These are phyloP conservation scores for Debaryomyces coudertii DNA, from an alignment of 1,139 yeast species.

Conservation along the genomic window DNA sequence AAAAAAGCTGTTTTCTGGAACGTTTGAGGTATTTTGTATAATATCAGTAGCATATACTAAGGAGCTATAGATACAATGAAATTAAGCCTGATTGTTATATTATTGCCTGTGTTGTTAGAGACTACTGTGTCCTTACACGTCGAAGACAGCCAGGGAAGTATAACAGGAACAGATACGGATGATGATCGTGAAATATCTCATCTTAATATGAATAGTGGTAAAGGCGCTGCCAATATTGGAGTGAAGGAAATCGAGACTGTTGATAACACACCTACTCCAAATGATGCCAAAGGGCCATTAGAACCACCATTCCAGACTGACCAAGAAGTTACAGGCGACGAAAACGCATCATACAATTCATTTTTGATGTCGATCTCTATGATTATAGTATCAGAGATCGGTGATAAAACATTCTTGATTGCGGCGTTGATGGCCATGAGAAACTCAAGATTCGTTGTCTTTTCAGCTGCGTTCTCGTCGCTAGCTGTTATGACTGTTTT, in stretches of 20 bases:
- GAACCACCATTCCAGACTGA: slow-evolving; percentile 17
- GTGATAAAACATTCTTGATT: slow-evolving; percentile 94
- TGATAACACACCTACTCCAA: slow-evolving; percentile 37
- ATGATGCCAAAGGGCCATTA: slow-evolving; percentile 26
- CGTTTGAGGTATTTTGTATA: background rate
- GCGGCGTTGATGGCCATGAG: slow-evolving; percentile 99
- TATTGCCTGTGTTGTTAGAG: slow-evolving; percentile 1
- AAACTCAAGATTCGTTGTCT: slow-evolving; percentile 78
- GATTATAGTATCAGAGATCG: slow-evolving; percentile 93
- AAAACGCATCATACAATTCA: slow-evolving; percentile 40
- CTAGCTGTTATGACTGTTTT: slow-evolving; percentile 87
- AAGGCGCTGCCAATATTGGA: slow-evolving; percentile 23
- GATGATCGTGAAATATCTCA: background rate
- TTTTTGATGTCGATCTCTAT: slow-evolving; percentile 73
- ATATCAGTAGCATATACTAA: background rate
- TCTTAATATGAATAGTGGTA: slow-evolving; percentile 3
- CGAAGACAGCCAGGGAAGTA: background rate
- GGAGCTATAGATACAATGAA: background rate
- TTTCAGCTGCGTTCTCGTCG: slow-evolving; percentile 86
- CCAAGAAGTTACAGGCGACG: slow-evolving; percentile 20
- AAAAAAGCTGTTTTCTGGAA: background rate
- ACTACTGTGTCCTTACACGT: background rate
- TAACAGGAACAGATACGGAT: background rate
- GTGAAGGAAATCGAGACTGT: slow-evolving; percentile 29
- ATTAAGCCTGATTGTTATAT: background rate